Evolutionary conservation across 768 basidiomycete genomes (phyloP), one percentile per base, ranked within the genome.

Genomic region (Phylloporus sp.): DNA sequence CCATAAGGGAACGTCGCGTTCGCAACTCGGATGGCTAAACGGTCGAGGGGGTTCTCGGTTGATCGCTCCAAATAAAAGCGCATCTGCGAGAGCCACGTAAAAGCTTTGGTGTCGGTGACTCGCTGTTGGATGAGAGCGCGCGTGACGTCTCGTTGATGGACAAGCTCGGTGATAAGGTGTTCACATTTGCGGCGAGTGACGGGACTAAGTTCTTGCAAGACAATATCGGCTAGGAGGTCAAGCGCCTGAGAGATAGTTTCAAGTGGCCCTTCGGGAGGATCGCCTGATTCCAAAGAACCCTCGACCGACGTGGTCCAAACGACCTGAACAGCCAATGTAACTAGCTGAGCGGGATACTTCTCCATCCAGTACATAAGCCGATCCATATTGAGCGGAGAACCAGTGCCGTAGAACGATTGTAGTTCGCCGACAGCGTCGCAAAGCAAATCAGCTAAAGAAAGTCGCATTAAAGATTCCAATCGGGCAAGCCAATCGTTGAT

Each of bases 401-500:
- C 81, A 12, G 80, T 75, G 10, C 85, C 82, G 65, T 94, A 97
- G 72, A 98, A 91, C 5, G 72, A 67, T 59, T 88, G 81, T 5
- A 98, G 76, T 66, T 95, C 91, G 6, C 72, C 73, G 27, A 95
- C 91, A 1, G 91, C 85, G 32, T 88, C 84, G 12, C 80, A 81
- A 20, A 98, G 80, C 9, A 93, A 74, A 49, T 84, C 77, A 2
- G 97, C 91, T 41, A 99, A 78, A 10, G 95, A 94, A 18, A 87
- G 62, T 24, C 91, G 81, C 95, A 98, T 98, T 79, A 91, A 89
- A 2, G 84, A 77, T 69, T 99, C 97, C 47, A 98, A 79, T 59
- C 84, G 86, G 36, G 88, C 86, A 39, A 99, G 79, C 97, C 97
- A 99, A 63, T 99, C 97, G 65, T 99, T 99, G 76, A 99, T 97